Conservation (phyloP, 106 monocot species). For the Dioscorea zingiberensis region DNA sequence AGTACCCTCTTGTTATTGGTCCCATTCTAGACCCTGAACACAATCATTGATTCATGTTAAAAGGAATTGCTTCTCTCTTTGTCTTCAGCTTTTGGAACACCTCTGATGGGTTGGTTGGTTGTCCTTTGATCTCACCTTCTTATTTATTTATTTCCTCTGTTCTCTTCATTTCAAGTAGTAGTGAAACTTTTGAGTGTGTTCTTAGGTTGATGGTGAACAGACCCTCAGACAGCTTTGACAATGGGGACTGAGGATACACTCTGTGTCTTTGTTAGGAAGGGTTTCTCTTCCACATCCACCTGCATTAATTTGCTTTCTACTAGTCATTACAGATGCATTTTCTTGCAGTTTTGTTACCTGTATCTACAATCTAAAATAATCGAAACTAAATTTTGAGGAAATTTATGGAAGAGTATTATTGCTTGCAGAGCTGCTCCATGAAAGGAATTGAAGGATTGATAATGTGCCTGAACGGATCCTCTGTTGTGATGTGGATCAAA, state of each 20-base stretch:
- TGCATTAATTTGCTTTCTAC: background rate
- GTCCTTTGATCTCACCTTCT: background rate
- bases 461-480: conserved; percentile 17
- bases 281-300: conserved; percentile 19
- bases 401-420: conserved; percentile 31
- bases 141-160: background rate
- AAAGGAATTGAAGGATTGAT: conserved; percentile 10
- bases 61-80: no score
- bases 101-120: no score
- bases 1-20: no score
- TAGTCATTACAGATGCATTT: background rate
- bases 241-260: conserved; percentile 12
- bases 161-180: background rate
- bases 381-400: conserved; percentile 32
- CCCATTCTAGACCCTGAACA: no score
- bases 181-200: conserved; percentile 9
- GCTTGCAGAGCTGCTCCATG: conserved; percentile 28
- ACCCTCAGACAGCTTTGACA: conserved; percentile 23
- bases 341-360: background rate
- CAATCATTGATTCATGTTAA: no score
- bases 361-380: no score
- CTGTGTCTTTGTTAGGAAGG: conserved; percentile 5
- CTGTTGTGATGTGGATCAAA: conserved; percentile 12
- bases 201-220: conserved; percentile 12
- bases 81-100: no score